phyloP scores from a whole-genome alignment of 768 basidiomycete species.

The Lactarius vividus region DNA sequence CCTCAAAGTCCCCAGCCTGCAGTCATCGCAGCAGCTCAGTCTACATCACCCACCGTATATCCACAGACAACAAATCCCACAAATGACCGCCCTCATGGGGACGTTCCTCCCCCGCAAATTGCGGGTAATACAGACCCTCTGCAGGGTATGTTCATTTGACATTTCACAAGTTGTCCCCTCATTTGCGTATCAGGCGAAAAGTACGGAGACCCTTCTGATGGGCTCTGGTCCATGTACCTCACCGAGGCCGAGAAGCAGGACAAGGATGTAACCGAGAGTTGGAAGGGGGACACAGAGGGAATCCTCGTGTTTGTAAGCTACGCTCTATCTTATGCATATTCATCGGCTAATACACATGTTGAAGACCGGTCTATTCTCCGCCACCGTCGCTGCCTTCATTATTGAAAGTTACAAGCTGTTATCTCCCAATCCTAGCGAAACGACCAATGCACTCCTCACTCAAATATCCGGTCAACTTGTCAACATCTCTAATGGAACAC shows the following conservation, averaged over 20 bases:
- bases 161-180: background rate
- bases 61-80: background rate
- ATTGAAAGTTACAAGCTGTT: background rate
- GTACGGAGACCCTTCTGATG: background rate
- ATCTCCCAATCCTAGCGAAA: too few species aligned
- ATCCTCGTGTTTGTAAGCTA: background rate
- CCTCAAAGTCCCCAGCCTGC: background rate
- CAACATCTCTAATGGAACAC: background rate
- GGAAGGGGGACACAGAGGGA: background rate
- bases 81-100: background rate
- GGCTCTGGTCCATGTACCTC: background rate
- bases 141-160: background rate
- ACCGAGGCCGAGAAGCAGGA: background rate
- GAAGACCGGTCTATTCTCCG: background rate
- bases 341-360: too few species aligned
- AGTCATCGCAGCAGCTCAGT: background rate
- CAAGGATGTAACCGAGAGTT: background rate
- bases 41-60: background rate
- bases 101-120: background rate
- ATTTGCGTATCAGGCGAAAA: constrained; percentile 1
- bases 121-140: background rate
- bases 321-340: background rate
- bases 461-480: constrained; percentile 9
- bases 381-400: constrained; percentile 5
- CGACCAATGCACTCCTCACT: background rate